Base-by-base conservation (phyloP, 768 basidiomycete species). In the Sporobolomyces roseus region DNA sequence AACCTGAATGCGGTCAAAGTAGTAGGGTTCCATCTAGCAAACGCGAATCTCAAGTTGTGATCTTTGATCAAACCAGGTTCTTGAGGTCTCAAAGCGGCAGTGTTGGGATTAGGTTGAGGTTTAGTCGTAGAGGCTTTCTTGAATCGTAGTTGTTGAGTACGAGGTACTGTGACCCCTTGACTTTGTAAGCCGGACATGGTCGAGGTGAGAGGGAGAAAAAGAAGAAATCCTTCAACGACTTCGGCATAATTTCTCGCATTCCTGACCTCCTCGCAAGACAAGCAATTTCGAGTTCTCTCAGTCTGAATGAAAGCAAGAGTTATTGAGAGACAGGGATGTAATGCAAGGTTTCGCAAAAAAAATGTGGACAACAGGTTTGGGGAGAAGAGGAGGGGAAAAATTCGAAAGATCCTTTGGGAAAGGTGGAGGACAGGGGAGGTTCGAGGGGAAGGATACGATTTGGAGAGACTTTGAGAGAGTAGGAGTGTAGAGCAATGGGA, bases 1-100 rank as follows among this genome's bases (percentile, higher is more conserved):
- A 96, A 83, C 54, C 93, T 86, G 68, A 97, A 81, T 7, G 93
- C 96, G 9, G 89, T 80, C 41, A 87, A 88, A 75, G 93, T 88
- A 70, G 86, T 84, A 53, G 96, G 94, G 41, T 61, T 52, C 68
- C 68, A 73, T n/a, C 68, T 35, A 6, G 53, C 65, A 12, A 63
- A 65, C n/a, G 58, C 66, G 50, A 64, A 63, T 2, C 68, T 56
- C 45, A 71, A 32, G 65, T 64, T 61, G 54, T 54, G 65, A 49
- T 70, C 68, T 54, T 65, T 64, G 63, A 73, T 58, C 17, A 73
- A 56, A 14, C 64, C 61, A 29, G 68, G 62, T 21, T 63, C 64
- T n/a, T 36, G 36, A 9, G 66, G 59, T 16, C 63, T 59, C 1
- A 68, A 30, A 0, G 51, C 56, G 7, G 53, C 63, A 21, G 55